Percentiles rank a stretch among this genome's conserved stretches.
phyloP scores from a whole-genome alignment of 2,329 filamentous ascomycete genomes.

The Epichloe aotearoae region DNA sequence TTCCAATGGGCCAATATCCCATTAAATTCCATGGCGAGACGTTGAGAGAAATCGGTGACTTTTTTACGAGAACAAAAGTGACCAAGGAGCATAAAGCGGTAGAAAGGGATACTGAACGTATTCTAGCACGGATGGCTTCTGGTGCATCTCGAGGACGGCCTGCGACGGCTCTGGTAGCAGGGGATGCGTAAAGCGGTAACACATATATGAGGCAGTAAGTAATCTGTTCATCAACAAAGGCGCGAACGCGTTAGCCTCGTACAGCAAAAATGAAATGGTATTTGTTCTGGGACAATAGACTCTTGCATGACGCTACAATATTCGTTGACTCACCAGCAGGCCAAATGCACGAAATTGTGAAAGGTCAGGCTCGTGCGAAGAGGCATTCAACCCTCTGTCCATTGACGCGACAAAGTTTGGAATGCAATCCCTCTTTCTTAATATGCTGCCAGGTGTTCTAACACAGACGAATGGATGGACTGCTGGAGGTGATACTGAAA shows the following conservation, averaged over 20 bases:
- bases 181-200: conserved; percentile 74
- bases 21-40: conserved; percentile 43
- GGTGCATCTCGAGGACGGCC: conserved; percentile 76
- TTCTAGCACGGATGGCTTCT: conserved; percentile 74
- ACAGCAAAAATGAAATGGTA: background rate
- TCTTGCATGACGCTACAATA: background rate
- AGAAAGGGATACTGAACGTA: conserved; percentile 65
- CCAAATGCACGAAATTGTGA: conserved; percentile 14
- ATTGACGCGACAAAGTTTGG: background rate
- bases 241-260: background rate
- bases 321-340: conserved; percentile 15
- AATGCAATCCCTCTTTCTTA: background rate
- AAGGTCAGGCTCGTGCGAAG: conserved; percentile 3
- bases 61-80: conserved; percentile 50
- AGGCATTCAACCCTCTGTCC: background rate
- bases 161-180: conserved; percentile 65
- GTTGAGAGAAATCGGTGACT: background rate
- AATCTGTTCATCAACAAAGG: conserved; percentile 28
- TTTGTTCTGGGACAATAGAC: background rate
- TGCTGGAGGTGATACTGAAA: too few relatives aligned
- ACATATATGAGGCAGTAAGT: conserved; percentile 84
- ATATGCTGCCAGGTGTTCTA: too few relatives aligned
- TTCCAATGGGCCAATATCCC: conserved; percentile 67
- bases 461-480: too few relatives aligned
- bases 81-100: conserved; percentile 53